A percentile compares a stretch with the other conserved stretches of the same genome.
Conservation (phyloP, 306 rosid genomes). For the Cyclanthera cordifolia region DNA sequence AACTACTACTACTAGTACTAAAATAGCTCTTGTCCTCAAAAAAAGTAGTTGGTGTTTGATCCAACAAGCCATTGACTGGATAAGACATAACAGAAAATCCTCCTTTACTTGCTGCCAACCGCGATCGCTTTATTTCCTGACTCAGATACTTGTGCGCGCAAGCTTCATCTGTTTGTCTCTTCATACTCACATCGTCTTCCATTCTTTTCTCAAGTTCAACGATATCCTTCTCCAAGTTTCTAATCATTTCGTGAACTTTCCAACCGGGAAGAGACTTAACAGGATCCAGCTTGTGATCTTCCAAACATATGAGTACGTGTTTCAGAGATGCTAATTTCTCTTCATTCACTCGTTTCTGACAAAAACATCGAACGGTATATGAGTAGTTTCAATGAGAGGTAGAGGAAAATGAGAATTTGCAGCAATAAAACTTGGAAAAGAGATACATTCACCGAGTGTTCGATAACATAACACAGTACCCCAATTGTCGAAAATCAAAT, state of each 20-base stretch:
- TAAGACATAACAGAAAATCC: conserved; percentile 26
- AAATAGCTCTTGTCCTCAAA: conserved; percentile 17
- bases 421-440: background rate
- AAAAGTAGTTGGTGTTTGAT: conserved; percentile 25
- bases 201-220: conserved; percentile 19
- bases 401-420: background rate
- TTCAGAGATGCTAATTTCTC: conserved; percentile 45
- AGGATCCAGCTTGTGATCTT: conserved; percentile 35
- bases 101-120: conserved; percentile 15
- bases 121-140: conserved; percentile 33
- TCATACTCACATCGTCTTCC: conserved; percentile 17
- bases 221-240: conserved; percentile 34
- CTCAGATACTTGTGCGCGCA: conserved; percentile 11
- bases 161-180: conserved; percentile 32
- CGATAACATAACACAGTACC: background rate
- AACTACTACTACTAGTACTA: conserved; percentile 9
- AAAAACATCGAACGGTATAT: conserved; percentile 7
- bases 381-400: background rate
- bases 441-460: background rate
- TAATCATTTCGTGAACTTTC: conserved; percentile 35
- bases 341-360: conserved; percentile 39
- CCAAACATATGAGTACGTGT: conserved; percentile 37
- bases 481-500: background rate
- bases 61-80: conserved; percentile 24
- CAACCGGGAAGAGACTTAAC: conserved; percentile 36